Evolutionary conservation across 441 rosid genomes (phyloP), one percentile per base, ranked within the genome.

Genomic region (Arabidopsis lyrata): DNA sequence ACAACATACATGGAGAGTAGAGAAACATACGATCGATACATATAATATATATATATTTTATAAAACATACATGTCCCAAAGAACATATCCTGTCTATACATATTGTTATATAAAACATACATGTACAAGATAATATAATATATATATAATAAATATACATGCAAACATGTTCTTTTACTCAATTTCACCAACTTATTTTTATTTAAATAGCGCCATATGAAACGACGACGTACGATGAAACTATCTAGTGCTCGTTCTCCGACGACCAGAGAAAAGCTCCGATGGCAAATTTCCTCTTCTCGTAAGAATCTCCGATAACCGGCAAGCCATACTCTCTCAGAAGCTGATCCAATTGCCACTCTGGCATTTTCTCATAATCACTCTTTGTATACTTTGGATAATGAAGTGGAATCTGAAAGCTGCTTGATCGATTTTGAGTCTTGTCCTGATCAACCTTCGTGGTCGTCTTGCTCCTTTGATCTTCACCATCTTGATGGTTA

Each of bases 181-280:
- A 27, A 47, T 38, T 50, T 52, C 44, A 61, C 34, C 60, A 50
- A 15, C 61, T 39, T 50, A 7, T 70, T 29, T 71, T 72, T 14
- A 42, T 22, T 64, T 5, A 24, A 15, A 67, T 34, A 34, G 5
- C 24, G 24, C 7, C 49, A 39, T 60, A 58, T 59, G 45, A 59
- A 58, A 24, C 31, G 27, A 60, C 9, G 12, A 59, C 32, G 34
- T 57, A 57, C 61, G 24, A 32, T 32, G 60, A n/a, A 9, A 20
- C 15, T 11, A 12, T n/a, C 68, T 74, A 59, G 22, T 34, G 58
- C 9, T 75, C 57, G 2, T 67, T 60, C 55, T 75, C 63, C 57
- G 63, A 0, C 54, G 80, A 48, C 88, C 88, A 84, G 20, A 84
- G 82, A 73, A 84, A 84, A 61, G 86, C 83, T 36, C 86, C 88